Conservation (phyloP, 2,329 filamentous ascomycete genomes). For the Tolypocladium album region DNA sequence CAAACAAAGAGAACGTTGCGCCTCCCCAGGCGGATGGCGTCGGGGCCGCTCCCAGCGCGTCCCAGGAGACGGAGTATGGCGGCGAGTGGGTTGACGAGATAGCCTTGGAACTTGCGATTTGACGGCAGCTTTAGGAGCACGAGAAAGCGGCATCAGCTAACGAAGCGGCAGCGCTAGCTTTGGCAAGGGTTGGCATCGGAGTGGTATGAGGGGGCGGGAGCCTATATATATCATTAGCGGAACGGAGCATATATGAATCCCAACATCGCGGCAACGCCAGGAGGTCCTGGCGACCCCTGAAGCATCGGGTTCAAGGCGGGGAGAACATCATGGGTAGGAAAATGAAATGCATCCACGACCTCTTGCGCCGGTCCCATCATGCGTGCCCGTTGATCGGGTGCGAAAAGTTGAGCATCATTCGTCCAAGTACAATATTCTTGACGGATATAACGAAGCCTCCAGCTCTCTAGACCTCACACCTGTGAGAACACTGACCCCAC, state of each 20-base stretch:
- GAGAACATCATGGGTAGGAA: background rate
- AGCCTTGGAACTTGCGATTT: slow-evolving; percentile 17
- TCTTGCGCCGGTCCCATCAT: background rate
- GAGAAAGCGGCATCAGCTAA: background rate
- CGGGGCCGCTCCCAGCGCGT: slow-evolving; percentile 7
- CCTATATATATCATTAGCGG: background rate
- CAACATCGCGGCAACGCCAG: background rate
- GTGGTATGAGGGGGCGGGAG: background rate
- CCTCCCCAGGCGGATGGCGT: slow-evolving; percentile 2
- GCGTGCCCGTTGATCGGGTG: too few species aligned
- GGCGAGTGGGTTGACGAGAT: slow-evolving; percentile 27
- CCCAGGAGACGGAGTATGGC: slow-evolving; percentile 27
- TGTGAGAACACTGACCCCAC: background rate
- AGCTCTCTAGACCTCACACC: background rate
- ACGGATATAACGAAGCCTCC: background rate
- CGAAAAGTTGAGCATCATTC: background rate
- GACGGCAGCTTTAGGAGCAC: background rate
- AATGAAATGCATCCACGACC: background rate
- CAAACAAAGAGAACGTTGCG: slow-evolving; percentile 14
- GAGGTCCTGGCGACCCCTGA: background rate
- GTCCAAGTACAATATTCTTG: background rate
- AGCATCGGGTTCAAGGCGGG: background rate
- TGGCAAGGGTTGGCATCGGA: background rate
- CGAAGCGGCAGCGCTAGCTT: background rate
- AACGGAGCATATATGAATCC: background rate